Conservation (phyloP, 805 yeast genomes). For the Phaffomyces opuntiae region DNA sequence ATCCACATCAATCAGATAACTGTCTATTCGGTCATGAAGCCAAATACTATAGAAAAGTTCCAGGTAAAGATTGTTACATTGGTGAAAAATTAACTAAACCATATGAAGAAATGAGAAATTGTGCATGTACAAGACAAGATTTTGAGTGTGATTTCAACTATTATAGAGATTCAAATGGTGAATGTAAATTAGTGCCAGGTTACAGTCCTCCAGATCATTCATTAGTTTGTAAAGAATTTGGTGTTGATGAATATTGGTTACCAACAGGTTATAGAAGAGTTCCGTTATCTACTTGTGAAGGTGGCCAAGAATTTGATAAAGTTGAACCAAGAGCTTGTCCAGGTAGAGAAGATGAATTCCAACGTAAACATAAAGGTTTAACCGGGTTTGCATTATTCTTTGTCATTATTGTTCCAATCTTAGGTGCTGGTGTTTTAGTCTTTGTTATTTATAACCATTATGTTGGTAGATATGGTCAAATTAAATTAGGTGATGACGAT, state of each 20-base stretch:
- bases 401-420: conserved; percentile 50
- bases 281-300: conserved; percentile 79
- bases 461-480: conserved; percentile 77
- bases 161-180: conserved; percentile 63
- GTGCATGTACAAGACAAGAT: conserved; percentile 81
- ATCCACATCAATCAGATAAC: conserved; percentile 40
- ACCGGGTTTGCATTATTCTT: conserved; percentile 47
- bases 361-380: conserved; percentile 44
- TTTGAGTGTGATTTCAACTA: conserved; percentile 93
- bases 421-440: conserved; percentile 43
- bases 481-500: conserved; percentile 73
- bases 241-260: conserved; percentile 63
- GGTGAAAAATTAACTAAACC: conserved; percentile 53
- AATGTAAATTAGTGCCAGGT: conserved; percentile 80
- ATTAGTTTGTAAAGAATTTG: conserved; percentile 50
- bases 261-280: conserved; percentile 91
- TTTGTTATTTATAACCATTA: conserved; percentile 79
- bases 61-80: conserved; percentile 61
- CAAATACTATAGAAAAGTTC: conserved; percentile 48
- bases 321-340: conserved; percentile 74
- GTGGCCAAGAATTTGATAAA: conserved; percentile 68
- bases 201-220: conserved; percentile 57
- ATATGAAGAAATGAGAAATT: conserved; percentile 50
- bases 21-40: conserved; percentile 72
- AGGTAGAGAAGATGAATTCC: conserved; percentile 66